Evolutionary conservation across 1,139 yeast species (phyloP), one percentile per base, ranked within the genome.

Genomic region (Suhomyces panamericanus): DNA sequence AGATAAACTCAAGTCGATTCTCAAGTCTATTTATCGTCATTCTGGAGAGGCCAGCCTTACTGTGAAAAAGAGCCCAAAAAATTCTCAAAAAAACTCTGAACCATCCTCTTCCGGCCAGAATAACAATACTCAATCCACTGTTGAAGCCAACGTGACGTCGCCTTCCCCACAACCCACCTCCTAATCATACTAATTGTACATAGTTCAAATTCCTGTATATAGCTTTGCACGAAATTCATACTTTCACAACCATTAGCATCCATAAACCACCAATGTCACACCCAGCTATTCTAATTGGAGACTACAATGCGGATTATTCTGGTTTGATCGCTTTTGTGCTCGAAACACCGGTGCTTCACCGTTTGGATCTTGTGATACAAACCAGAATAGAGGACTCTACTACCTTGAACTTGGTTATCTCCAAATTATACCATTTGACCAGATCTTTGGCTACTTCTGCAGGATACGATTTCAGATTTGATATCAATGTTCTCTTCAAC

Each of bases 401-500:
- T 12, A 51, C 53, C 4, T 55, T 74, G 38, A 68, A 67, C 50
- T 29, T 32, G 1, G 50, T 64, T 3, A 59, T 73, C 41, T 60
- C 63, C 44, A 44, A 51, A 6, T 51, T 67, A 14, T 74, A 72
- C 46, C 52, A 58, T 11, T 45, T 49, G 13, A 46, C 62, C 6
- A 54, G 78, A 46, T 38, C 51, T 3, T 28, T 54, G 2, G 60
- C 66, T 16, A 43, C 53, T 3, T 37, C 42, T 3, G 43, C 45
- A 8, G 68, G 67, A 3, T 56, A 56, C 44, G 63, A 58, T 42
- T 61, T 64, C 49, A 52, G 49, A 2, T 66, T 71, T 43, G 59
- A 57, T n/a, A 67, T 70, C 35, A 63, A 69, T 46, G 59, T 73
- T 0, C 49, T 67, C 20, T 69, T 68, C 54, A 65, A 69, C 39